Conservation (phyloP, 73 alveolate genomes). For the Symbiodinium pilosum region DNA sequence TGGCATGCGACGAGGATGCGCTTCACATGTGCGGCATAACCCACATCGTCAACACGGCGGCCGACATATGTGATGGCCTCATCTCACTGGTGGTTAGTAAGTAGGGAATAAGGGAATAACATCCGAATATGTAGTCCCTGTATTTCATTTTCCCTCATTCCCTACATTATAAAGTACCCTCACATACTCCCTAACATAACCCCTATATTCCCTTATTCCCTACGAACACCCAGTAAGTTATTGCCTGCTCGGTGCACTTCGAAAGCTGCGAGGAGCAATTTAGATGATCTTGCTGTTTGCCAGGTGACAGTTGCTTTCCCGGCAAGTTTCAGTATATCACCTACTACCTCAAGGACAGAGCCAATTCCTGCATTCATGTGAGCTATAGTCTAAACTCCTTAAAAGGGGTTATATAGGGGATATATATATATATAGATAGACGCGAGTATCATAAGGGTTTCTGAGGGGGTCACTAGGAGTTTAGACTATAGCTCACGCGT, state of each 20-base stretch:
- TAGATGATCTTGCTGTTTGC: not conserved
- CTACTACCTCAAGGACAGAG: constrained; percentile 62
- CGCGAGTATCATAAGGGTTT: too few relatives aligned
- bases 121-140: too few relatives aligned
- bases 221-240: too few relatives aligned
- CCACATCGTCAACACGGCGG: constrained; percentile 87
- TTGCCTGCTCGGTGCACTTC: not conserved
- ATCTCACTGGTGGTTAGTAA: not conserved
- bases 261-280: not conserved
- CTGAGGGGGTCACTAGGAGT: too few relatives aligned
- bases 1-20: constrained; percentile 91
- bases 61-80: constrained; percentile 48
- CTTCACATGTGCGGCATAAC: constrained; percentile 44
- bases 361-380: not conserved
- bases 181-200: too few relatives aligned
- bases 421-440: too few relatives aligned
- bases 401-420: too few relatives aligned
- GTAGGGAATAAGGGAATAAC: not conserved
- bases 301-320: constrained; percentile 82
- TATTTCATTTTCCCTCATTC: too few relatives aligned
- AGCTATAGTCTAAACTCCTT: too few relatives aligned
- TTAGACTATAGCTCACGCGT: too few relatives aligned
- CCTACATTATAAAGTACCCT: too few relatives aligned
- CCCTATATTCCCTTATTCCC: too few relatives aligned
- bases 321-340: constrained; percentile 68